phyloP scores from a whole-genome alignment of 148 eudicot genomes.

The Vaccinium corymbosum region DNA sequence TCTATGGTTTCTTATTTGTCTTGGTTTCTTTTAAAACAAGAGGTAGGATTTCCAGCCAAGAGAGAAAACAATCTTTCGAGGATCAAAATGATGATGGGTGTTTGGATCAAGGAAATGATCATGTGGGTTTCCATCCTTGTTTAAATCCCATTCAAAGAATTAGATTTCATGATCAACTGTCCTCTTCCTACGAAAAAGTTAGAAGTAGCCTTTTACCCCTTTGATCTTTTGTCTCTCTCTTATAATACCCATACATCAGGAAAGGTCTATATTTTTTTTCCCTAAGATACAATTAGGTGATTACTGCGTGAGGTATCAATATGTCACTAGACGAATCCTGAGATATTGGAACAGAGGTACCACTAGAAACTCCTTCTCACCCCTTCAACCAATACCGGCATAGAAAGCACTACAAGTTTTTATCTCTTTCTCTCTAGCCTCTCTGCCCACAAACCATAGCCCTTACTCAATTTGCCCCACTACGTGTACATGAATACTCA shows the following conservation, averaged over 20 bases:
- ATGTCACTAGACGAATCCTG: too few species aligned
- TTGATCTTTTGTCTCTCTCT: background rate
- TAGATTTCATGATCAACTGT: conserved; percentile 15
- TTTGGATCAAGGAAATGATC: conserved; percentile 23
- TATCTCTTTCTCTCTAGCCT: too few species aligned
- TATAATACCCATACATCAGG: conserved; percentile 13
- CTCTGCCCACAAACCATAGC: too few species aligned
- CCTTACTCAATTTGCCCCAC: too few species aligned
- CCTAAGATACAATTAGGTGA: too few species aligned
- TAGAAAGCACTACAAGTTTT: too few species aligned
- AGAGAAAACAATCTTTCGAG: conserved; percentile 21
- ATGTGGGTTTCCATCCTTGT: conserved; percentile 8
- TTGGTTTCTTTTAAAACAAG: background rate
- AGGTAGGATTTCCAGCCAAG: conserved; percentile 14
- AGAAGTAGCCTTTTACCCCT: background rate
- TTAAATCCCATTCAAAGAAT: conserved; percentile 23
- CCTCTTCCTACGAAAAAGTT: conserved; percentile 39
- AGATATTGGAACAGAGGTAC: too few species aligned
- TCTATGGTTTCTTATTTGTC: too few species aligned
- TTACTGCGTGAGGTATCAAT: too few species aligned
- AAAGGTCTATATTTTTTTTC: background rate
- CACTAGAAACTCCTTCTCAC: too few species aligned
- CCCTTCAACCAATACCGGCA: too few species aligned
- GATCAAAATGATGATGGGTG: conserved; percentile 27
- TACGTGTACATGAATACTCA: too few species aligned